Percentiles rank a stretch among this genome's conserved stretches.
Conservation (phyloP, 2,329 filamentous ascomycete genomes). For the Mycosphaerella sp. region DNA sequence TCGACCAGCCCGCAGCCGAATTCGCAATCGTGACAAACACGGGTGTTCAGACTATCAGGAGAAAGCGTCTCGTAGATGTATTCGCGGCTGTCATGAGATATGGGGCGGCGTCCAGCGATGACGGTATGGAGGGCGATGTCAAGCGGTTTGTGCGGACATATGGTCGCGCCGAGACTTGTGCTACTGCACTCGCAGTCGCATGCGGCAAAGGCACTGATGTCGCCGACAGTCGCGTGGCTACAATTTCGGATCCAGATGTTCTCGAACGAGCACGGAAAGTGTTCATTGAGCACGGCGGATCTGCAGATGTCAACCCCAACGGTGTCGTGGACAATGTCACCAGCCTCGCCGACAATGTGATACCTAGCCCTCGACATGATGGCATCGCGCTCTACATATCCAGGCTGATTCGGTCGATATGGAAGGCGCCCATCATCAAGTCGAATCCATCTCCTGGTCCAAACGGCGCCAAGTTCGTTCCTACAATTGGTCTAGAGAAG, state of each 20-base stretch:
- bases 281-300: constrained; percentile 89
- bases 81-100: constrained; percentile 76
- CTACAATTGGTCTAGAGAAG: constrained; percentile 61
- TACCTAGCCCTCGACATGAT: constrained; percentile 81
- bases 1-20: constrained; percentile 73
- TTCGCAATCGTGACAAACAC: constrained; percentile 87
- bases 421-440: constrained; percentile 70
- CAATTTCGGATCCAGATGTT: constrained; percentile 73
- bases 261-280: constrained; percentile 76
- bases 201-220: constrained; percentile 88
- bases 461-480: constrained; percentile 54
- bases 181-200: constrained; percentile 85
- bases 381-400: constrained; percentile 83
- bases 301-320: constrained; percentile 76
- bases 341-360: constrained; percentile 71
- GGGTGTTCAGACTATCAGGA: constrained; percentile 77
- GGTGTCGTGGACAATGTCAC: constrained; percentile 50
- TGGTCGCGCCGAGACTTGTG: constrained; percentile 80
- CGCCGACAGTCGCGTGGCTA: constrained; percentile 62
- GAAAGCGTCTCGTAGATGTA: constrained; percentile 81
- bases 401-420: constrained; percentile 79
- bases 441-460: constrained; percentile 51
- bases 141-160: constrained; percentile 80
- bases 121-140: constrained; percentile 74
- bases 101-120: constrained; percentile 53